A percentile compares a stretch with the other conserved stretches of the same genome.
Evolutionary conservation across 2,329 filamentous ascomycete species (phyloP).

Genomic region (Tolypocladium guangdongense): DNA sequence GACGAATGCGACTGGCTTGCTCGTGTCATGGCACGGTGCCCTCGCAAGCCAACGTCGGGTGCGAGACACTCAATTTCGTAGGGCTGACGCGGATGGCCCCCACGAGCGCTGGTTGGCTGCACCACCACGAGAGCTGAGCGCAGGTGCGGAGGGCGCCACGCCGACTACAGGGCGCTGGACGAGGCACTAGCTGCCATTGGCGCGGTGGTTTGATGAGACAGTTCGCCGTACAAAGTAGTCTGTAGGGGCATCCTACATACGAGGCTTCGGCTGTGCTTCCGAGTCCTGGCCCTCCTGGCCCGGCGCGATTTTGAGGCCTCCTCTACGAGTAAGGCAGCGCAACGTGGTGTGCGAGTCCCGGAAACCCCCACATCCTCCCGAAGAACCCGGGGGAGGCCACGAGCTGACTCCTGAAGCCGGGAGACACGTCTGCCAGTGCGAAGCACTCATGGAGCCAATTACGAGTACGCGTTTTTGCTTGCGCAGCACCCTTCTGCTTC

Average conservation of each 20-base stretch:
- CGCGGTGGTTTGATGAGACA: background rate
- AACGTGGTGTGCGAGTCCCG: background rate
- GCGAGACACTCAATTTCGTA: slow-evolving; percentile 9
- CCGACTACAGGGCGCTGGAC: slow-evolving; percentile 3
- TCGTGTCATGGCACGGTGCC: background rate
- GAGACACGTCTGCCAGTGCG: background rate
- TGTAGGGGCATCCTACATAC: background rate
- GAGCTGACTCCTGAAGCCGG: background rate
- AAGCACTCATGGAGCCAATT: background rate
- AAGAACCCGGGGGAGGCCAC: background rate
- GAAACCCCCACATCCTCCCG: background rate
- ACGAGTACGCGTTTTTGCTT: background rate
- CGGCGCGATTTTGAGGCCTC: background rate
- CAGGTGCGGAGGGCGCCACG: background rate
- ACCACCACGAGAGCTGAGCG: slow-evolving; percentile 6
- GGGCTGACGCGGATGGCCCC: slow-evolving; percentile 10
- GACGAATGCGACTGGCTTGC: background rate
- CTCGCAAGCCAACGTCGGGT: background rate
- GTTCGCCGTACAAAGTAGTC: too few relatives aligned
- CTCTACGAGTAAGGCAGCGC: background rate
- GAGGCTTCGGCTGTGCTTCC: slow-evolving; percentile 1
- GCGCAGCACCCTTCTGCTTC: background rate
- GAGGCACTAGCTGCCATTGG: slow-evolving; percentile 2
- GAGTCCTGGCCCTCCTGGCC: background rate
- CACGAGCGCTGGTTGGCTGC: slow-evolving; percentile 7